A percentile compares a stretch with the other conserved stretches of the same genome.
Conservation (phyloP, 192 early-diverging fungal genomes). For the Coemansia sp. region DNA sequence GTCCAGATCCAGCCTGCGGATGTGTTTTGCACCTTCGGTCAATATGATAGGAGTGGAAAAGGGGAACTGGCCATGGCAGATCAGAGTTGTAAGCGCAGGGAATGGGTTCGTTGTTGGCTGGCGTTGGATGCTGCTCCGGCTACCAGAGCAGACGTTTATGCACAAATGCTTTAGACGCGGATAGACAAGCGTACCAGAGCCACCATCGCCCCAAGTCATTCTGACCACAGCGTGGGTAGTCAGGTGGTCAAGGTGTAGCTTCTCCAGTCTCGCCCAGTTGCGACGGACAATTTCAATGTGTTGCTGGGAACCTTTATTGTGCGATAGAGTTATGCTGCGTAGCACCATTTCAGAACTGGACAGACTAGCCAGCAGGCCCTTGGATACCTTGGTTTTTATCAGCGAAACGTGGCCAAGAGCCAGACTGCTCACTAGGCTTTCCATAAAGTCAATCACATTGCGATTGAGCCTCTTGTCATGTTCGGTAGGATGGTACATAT, state of each 20-base stretch:
- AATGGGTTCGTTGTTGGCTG: constrained; percentile 1
- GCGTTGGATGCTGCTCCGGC: background rate
- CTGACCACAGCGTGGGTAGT: constrained; percentile 17
- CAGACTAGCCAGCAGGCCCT: constrained; percentile 4
- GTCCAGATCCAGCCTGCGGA: background rate
- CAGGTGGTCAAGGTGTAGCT: constrained; percentile 10
- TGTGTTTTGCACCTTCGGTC: background rate
- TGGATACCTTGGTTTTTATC: background rate
- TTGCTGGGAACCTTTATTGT: constrained; percentile 15
- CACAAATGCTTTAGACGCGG: constrained; percentile 22
- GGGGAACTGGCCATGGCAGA: background rate
- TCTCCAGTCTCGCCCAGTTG: constrained; percentile 24
- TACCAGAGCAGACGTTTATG: constrained; percentile 1
- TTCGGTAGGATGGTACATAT: background rate
- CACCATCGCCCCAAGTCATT: constrained; percentile 7
- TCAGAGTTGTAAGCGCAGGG: constrained; percentile 2
- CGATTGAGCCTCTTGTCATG: constrained; percentile 3
- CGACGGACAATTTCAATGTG: constrained; percentile 27
- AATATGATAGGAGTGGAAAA: background rate
- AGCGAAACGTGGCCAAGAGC: constrained; percentile 14
- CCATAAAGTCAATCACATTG: background rate
- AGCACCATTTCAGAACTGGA: constrained; percentile 3
- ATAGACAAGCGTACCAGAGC: constrained; percentile 17
- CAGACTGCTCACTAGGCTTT: background rate
- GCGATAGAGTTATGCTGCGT: constrained; percentile 25